Percentiles rank a stretch among this genome's conserved stretches.
These are phyloP conservation scores for Silene latifolia DNA, from an alignment of 148 eudicot species.

Conservation along the genomic window DNA sequence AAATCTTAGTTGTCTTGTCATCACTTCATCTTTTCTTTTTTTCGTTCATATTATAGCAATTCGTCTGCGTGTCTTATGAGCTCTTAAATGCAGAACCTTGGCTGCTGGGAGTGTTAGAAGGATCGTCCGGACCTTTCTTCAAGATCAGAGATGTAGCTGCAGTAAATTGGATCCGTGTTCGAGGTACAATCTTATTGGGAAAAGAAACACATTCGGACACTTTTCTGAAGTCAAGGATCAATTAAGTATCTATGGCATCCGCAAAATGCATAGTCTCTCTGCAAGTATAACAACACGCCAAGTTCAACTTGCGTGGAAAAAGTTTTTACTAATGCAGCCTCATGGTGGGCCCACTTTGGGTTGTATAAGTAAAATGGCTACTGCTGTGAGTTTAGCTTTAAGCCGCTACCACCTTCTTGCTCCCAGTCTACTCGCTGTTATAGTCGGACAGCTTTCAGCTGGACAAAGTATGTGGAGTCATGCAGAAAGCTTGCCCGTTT, in stretches of 20 bases:
- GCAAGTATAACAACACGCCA: conserved; percentile 36
- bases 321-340: conserved; percentile 41
- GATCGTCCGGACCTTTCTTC: conserved; percentile 32
- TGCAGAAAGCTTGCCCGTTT: conserved; percentile 46
- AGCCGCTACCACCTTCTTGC: conserved; percentile 57
- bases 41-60: not conserved
- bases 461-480: conserved; percentile 40
- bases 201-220: conserved; percentile 25
- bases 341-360: conserved; percentile 38
- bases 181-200: conserved; percentile 28
- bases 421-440: conserved; percentile 61
- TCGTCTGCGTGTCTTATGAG: not conserved
- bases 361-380: conserved; percentile 51
- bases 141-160: conserved; percentile 31
- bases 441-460: conserved; percentile 54
- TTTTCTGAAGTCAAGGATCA: conserved; percentile 25
- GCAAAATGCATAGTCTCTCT: conserved; percentile 30
- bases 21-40: too few species aligned
- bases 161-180: conserved; percentile 33
- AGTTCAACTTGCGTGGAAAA: conserved; percentile 63
- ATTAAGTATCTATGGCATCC: conserved; percentile 21
- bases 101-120: conserved; percentile 39
- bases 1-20: too few species aligned
- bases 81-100: conserved; percentile 38
- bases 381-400: conserved; percentile 67